Percentiles rank a stretch among this genome's conserved stretches.
Conservation (phyloP, 495 filamentous ascomycete genomes). For the Penicillium paradoxum region DNA sequence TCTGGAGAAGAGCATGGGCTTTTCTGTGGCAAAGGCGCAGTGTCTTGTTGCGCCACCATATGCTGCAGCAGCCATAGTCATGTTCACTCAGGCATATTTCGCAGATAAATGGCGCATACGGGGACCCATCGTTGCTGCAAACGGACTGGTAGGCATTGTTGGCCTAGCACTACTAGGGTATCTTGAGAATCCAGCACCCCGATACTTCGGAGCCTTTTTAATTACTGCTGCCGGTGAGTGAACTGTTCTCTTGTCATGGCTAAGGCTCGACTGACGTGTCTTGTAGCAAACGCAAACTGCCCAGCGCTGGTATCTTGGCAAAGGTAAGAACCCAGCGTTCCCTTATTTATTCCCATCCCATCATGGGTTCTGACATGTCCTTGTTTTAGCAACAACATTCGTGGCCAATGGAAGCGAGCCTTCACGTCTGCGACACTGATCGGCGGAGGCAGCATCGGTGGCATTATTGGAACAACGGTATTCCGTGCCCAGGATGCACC, state of each 20-base stretch:
- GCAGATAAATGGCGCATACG: conserved; percentile 45
- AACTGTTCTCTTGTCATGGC: neutral
- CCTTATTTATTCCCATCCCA: neutral
- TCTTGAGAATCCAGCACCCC: neutral
- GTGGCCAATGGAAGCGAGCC: conserved; percentile 57
- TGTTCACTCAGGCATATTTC: conserved; percentile 26
- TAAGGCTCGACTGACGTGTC: conserved; percentile 7
- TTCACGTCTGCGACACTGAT: conserved; percentile 45
- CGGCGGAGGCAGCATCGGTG: conserved; percentile 46
- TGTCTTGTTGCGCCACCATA: conserved; percentile 56
- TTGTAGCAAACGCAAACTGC: conserved; percentile 9
- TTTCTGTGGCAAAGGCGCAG: conserved; percentile 48
- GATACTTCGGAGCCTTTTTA: conserved; percentile 2
- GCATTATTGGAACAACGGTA: conserved; percentile 48
- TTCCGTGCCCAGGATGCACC: conserved; percentile 49
- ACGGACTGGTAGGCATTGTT: conserved; percentile 18
- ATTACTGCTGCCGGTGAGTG: conserved; percentile 1
- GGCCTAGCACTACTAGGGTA: neutral
- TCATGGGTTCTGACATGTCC: conserved; percentile 25
- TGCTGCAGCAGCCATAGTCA: conserved; percentile 47
- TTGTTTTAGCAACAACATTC: conserved; percentile 54
- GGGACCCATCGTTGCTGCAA: conserved; percentile 48
- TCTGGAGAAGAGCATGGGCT: conserved; percentile 56
- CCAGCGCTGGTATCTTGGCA: conserved; percentile 13
- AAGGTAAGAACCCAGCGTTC: conserved; percentile 4